Evolutionary conservation across 139 green algal species (phyloP).

Genomic region (Chlorella sorokiniana): DNA sequence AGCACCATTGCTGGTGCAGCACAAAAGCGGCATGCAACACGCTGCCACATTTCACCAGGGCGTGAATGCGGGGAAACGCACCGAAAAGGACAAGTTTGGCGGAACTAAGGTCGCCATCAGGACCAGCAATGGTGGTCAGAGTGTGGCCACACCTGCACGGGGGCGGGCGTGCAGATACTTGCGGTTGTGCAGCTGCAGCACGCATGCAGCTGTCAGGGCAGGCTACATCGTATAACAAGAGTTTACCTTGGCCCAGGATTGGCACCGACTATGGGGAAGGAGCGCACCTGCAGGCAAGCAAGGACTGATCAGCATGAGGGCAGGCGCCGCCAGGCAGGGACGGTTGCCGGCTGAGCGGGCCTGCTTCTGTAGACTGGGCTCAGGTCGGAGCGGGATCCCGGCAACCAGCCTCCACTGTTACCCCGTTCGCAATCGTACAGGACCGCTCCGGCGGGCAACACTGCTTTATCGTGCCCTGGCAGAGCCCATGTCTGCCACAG

Average conservation of each 20-base stretch:
- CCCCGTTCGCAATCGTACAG: no score
- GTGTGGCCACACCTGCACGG: slow-evolving; percentile 90
- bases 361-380: no score
- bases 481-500: no score
- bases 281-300: background rate
- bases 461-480: no score
- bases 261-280: slow-evolving; percentile 44
- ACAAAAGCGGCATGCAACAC: background rate
- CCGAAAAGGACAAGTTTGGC: slow-evolving; percentile 90
- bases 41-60: background rate
- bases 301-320: background rate
- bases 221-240: background rate
- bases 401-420: no score
- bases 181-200: background rate
- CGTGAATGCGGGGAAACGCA: slow-evolving; percentile 39
- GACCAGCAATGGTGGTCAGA: slow-evolving; percentile 81
- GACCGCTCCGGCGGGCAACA: no score
- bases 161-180: no score
- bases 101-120: slow-evolving; percentile 69
- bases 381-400: background rate
- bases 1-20: background rate
- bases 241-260: slow-evolving; percentile 44
- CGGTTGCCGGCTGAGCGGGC: no score
- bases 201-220: background rate
- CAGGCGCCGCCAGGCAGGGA: background rate